Base-by-base conservation (phyloP, 1,284 basidiomycete genomes). In the Gomphus bonarii region DNA sequence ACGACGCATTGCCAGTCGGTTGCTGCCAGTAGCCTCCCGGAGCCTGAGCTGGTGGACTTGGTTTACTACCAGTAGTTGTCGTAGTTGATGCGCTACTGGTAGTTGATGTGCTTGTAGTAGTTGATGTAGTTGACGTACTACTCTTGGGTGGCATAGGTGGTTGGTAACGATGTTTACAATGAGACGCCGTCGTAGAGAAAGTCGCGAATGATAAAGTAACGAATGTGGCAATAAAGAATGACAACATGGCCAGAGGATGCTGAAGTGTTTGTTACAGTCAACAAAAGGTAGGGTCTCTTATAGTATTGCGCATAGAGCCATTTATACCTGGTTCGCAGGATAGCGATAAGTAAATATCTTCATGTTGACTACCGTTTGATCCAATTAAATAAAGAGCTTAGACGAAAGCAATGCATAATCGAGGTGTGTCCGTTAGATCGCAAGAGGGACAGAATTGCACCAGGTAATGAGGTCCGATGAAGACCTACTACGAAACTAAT, bases 1-100 rank as follows among this genome's bases (percentile, higher is more conserved):
- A 82, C 38, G 79, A 79, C 14, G 80, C 74, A 18, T 63, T 61
- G 7, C 79, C 79, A 12, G 75, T 77, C 1, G 76, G 55, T 49
- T 68, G 72, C 65, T 82, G 80, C 35, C 79, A 61, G 61, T 80
- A 82, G 6, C 77, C 78, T 16, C 75, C 77, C n/a, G n/a, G n/a
- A n/a, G n/a, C n/a, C n/a, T n/a, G n/a, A n/a, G n/a, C n/a, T n/a
- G n/a, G n/a, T n/a, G n/a, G n/a, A n/a, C n/a, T n/a, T n/a, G n/a
- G n/a, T n/a, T n/a, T n/a, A n/a, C n/a, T n/a, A n/a, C n/a, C n/a
- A n/a, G n/a, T n/a, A n/a, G n/a, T n/a, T n/a, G n/a, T n/a, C n/a
- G n/a, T n/a, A n/a, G n/a, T n/a, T n/a, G n/a, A n/a, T n/a, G n/a
- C n/a, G n/a, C n/a, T n/a, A n/a, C n/a, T n/a, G n/a, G n/a, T n/a